A percentile compares a stretch with the other conserved stretches of the same genome.
Evolutionary conservation across 371 early-diverging fungal genomes (phyloP).

Genomic region (Circinella minor): DNA sequence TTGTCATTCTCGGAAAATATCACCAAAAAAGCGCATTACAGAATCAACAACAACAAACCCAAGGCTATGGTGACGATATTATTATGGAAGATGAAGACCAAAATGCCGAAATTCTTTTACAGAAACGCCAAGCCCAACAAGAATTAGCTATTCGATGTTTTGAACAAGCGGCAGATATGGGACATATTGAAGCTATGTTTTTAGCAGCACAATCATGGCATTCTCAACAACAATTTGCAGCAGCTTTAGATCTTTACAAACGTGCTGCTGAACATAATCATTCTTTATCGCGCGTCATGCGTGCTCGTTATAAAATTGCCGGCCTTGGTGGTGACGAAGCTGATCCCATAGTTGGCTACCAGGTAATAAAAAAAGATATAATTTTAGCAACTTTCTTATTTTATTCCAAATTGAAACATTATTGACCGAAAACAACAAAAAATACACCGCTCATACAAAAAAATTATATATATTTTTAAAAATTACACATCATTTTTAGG

Average conservation of each 20-base stretch:
- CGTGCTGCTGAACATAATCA: slow-evolving; percentile 44
- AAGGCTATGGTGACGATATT: slow-evolving; percentile 9
- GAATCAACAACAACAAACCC: slow-evolving; percentile 9
- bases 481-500: slow-evolving; percentile 21
- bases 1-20: slow-evolving; percentile 38
- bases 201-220: slow-evolving; percentile 53
- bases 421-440: slow-evolving; percentile 4
- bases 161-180: slow-evolving; percentile 45
- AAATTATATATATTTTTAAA: neutral
- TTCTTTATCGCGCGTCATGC: slow-evolving; percentile 43
- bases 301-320: slow-evolving; percentile 45
- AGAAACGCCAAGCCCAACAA: slow-evolving; percentile 38
- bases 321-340: slow-evolving; percentile 39
- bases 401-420: neutral
- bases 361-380: slow-evolving; percentile 24
- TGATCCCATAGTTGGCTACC: slow-evolving; percentile 41
- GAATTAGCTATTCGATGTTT: slow-evolving; percentile 47
- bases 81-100: neutral
- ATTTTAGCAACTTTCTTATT: neutral
- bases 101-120: slow-evolving; percentile 14
- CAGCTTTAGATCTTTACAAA: slow-evolving; percentile 43
- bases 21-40: slow-evolving; percentile 24
- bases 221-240: slow-evolving; percentile 52
- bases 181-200: slow-evolving; percentile 45
- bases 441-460: neutral